Base-by-base conservation (phyloP, 139 green algal species). In the Coccomyxa sp. region DNA sequence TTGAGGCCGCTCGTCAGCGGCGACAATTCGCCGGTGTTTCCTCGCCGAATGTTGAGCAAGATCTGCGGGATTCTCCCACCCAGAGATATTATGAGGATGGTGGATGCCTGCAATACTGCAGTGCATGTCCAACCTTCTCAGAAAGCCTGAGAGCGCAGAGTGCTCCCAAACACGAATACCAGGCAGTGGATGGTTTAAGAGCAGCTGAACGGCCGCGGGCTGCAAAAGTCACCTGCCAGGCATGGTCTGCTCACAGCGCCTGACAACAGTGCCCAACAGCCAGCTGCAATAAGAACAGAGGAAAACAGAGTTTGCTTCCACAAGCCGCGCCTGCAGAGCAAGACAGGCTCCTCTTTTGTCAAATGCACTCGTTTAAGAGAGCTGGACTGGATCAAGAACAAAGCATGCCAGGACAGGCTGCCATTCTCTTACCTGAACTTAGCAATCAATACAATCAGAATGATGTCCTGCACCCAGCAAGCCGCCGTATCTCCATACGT, bases 21-120 rank as follows among this genome's bases (percentile, higher is more conserved):
- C 13, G 88, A 92, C 78, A 97, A 87, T 88, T 96, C 87, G 0
- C 93, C 94, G n/a, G 90, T 88, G 82, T 95, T 89, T 58, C 94
- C 94, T 0, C 92, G 83, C 82, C 82, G 76, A 14, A 88, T 27
- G 85, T 97, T 97, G 27, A 97, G 84, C 74, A 91, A 71, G 77
- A 97, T 95, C 81, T 97, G 93, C 4, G 92, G 92, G 38, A 96
- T n/a, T 16, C 91, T 77, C 13, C 85, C 87, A 10, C 87, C 87
- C 28, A 90, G 78, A 1, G 89, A 85, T 80, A 94, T 89, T 10
- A 90, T 87, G 10, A 88, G 77, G 9, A 95, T 86, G 17, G 87
- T 95, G 71, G 83, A 86, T 25, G 87, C 67, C 85, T 96, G 93
- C 84, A 95, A 82, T 9, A 77, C 77, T 60, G 85, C 78, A 74